These are phyloP conservation scores for Pythium plurisporium DNA, from an alignment of 352 stramenopile genomes.

Conservation along the genomic window DNA sequence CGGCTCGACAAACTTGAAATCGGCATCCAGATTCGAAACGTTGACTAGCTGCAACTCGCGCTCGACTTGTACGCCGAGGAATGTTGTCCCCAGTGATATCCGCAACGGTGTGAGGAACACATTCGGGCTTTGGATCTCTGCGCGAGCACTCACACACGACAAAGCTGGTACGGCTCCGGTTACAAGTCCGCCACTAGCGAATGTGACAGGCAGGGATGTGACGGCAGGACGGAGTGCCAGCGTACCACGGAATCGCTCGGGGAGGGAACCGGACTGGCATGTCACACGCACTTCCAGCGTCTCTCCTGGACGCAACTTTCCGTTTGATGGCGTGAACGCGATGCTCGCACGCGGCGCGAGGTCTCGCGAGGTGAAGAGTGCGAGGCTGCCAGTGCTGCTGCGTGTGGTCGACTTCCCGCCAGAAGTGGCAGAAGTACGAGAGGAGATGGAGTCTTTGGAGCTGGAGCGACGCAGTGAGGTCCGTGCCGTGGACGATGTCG, in stretches of 20 bases:
- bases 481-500: not conserved
- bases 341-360: conserved; percentile 39
- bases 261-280: conserved; percentile 49
- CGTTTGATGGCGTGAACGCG: conserved; percentile 43
- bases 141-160: conserved; percentile 42
- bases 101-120: conserved; percentile 57
- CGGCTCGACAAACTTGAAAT: conserved; percentile 73
- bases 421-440: conserved; percentile 31
- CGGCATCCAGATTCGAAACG: conserved; percentile 69
- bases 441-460: conserved; percentile 56
- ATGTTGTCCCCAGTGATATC: conserved; percentile 55
- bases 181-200: no score
- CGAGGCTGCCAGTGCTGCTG: conserved; percentile 20
- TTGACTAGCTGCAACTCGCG: conserved; percentile 61
- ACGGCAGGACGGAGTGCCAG: conserved; percentile 16
- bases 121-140: conserved; percentile 73
- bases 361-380: conserved; percentile 39
- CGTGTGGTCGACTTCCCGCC: conserved; percentile 33
- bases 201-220: not conserved
- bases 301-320: conserved; percentile 38
- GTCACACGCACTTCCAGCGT: conserved; percentile 32
- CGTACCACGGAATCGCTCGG: conserved; percentile 54
- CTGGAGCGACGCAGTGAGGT: conserved; percentile 16
- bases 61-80: conserved; percentile 50
- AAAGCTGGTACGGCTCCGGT: no score